Conservation (phyloP, 2,329 filamentous ascomycete species). For the Calonectria ilicicola region DNA sequence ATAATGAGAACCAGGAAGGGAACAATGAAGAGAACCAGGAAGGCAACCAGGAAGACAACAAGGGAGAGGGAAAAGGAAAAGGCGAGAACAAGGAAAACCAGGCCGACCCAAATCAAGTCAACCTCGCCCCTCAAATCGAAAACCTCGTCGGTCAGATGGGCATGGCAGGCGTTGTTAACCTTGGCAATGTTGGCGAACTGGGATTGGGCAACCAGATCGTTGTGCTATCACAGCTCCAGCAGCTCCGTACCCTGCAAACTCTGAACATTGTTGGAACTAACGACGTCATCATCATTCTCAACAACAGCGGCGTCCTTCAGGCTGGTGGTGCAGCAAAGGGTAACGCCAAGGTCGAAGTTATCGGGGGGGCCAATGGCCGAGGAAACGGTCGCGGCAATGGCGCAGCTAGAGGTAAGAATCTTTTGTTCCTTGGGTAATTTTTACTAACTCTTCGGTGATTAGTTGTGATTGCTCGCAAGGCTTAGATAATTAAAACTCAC, state of each 20-base stretch:
- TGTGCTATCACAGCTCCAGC: not conserved
- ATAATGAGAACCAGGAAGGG: not conserved
- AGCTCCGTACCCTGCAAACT: not conserved
- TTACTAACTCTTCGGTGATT: not conserved
- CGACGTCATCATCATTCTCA: not conserved
- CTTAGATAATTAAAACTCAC: not conserved
- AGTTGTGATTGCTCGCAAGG: not conserved
- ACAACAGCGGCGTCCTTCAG: not conserved
- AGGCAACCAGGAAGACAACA: not conserved
- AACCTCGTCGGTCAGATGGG: not conserved
- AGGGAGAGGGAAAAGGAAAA: not conserved
- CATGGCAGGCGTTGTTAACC: not conserved
- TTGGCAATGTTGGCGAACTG: not conserved
- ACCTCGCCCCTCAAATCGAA: not conserved
- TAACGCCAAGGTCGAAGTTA: not conserved
- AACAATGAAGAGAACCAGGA: not conserved
- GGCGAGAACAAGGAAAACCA: not conserved
- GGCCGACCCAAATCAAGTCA: not conserved
- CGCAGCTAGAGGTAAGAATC: not conserved
- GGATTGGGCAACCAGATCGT: not conserved
- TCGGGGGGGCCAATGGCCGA: not conserved
- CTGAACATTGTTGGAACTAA: not conserved
- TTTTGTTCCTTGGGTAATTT: not conserved
- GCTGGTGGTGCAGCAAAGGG: not conserved
- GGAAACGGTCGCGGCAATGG: not conserved